Conservation (phyloP, 2,329 filamentous ascomycete genomes). For the Talaromyces atroroseus region DNA sequence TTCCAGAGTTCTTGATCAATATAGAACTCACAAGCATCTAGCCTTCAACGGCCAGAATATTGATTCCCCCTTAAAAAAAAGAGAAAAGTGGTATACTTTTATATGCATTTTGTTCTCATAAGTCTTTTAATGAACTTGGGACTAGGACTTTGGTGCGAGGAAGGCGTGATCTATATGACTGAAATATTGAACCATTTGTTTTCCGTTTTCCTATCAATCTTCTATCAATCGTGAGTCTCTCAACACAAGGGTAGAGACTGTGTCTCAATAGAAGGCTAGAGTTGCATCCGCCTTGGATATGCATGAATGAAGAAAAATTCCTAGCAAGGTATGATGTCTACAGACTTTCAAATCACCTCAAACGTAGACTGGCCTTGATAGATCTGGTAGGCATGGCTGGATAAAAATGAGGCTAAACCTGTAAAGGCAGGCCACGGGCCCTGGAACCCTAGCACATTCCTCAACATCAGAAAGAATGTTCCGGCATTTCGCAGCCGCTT, state of each 20-base stretch:
- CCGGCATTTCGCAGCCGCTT: neutral
- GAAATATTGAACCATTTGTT: neutral
- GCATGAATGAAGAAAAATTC: neutral
- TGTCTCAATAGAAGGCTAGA: neutral
- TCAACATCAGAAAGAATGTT: neutral
- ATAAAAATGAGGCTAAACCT: neutral
- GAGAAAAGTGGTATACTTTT: conserved; percentile 31
- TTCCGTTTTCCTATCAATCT: neutral
- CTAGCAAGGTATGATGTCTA: neutral
- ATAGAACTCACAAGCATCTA: conserved; percentile 47
- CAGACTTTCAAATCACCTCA: neutral
- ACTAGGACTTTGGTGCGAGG: conserved; percentile 7
- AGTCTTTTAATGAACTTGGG: conserved; percentile 22
- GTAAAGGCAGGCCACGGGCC: neutral
- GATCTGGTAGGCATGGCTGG: neutral
- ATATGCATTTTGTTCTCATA: conserved; percentile 10
- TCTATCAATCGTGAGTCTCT: neutral
- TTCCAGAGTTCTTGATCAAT: conserved; percentile 36
- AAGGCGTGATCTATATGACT: conserved; percentile 2
- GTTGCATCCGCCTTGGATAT: neutral
- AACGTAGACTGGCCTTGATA: neutral
- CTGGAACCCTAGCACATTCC: neutral
- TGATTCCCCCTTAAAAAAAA: conserved; percentile 5
- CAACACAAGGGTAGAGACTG: conserved; percentile 4
- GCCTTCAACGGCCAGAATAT: conserved; percentile 57